A percentile compares a stretch with the other conserved stretches of the same genome.
These are phyloP conservation scores for Xylariales sp. DNA, from an alignment of 2,329 filamentous ascomycete species.

Conservation along the genomic window DNA sequence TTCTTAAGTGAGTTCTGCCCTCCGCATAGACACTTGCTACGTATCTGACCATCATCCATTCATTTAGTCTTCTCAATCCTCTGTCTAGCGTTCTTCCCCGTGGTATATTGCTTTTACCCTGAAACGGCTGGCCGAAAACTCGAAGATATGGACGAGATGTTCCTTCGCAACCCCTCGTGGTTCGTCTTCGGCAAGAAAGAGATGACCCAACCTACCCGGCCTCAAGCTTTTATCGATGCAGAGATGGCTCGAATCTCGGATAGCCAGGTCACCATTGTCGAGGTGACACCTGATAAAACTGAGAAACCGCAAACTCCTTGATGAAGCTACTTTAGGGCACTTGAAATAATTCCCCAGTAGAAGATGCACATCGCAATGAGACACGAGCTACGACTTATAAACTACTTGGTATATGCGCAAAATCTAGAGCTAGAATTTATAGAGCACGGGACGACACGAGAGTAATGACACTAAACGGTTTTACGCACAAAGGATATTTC, in stretches of 20 bases:
- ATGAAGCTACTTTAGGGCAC: not conserved
- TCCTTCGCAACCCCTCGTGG: conserved; percentile 48
- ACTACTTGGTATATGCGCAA: not conserved
- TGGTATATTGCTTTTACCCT: conserved; percentile 59
- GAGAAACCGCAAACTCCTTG: conserved; percentile 5
- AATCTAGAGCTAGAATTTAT: not conserved
- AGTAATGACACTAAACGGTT: not conserved
- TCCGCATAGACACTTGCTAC: not conserved
- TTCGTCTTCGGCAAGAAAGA: conserved; percentile 51
- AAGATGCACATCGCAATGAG: not conserved
- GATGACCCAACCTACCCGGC: conserved; percentile 53
- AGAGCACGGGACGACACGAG: not conserved
- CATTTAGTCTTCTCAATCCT: conserved; percentile 45
- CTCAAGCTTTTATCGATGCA: conserved; percentile 52
- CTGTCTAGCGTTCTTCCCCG: conserved; percentile 49
- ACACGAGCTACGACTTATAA: not conserved
- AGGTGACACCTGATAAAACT: conserved; percentile 22
- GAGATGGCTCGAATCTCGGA: conserved; percentile 43
- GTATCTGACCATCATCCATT: conserved; percentile 7
- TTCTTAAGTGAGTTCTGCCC: conserved; percentile 53
- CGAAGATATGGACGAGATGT: conserved; percentile 64
- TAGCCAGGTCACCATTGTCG: conserved; percentile 26
- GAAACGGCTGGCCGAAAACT: conserved; percentile 60
- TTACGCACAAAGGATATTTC: not conserved
- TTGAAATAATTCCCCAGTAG: not conserved